phyloP scores from a whole-genome alignment of 2,329 filamentous ascomycete species.

The Rasamsonia emersonii region DNA sequence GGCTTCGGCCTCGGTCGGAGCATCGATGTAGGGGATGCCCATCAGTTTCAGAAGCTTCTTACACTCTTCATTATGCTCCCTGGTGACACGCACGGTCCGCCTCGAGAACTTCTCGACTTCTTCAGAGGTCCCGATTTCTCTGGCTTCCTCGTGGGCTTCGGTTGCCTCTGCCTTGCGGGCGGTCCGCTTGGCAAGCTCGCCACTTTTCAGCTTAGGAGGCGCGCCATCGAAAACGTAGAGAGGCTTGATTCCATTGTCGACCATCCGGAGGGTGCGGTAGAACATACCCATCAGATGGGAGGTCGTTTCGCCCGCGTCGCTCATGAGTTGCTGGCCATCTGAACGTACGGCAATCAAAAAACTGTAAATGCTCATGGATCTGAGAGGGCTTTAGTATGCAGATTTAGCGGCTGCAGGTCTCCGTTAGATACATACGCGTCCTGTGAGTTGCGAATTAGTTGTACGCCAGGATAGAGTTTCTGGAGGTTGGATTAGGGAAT shows the following conservation, averaged over 20 bases:
- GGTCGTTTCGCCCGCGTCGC: constrained; percentile 89
- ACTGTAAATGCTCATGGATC: constrained; percentile 98
- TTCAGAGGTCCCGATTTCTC: constrained; percentile 91
- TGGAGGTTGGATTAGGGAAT: neutral
- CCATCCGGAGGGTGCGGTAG: constrained; percentile 94
- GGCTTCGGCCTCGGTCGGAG: constrained; percentile 93
- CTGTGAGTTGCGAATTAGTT: too few species aligned
- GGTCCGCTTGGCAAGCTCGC: constrained; percentile 91
- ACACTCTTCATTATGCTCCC: constrained; percentile 93
- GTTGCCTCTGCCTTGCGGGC: constrained; percentile 89
- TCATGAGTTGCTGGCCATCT: constrained; percentile 92
- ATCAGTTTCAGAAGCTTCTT: constrained; percentile 85
- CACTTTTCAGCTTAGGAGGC: constrained; percentile 93
- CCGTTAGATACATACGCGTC: constrained; percentile 42
- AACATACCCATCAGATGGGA: constrained; percentile 99
- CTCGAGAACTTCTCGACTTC: constrained; percentile 98
- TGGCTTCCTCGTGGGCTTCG: constrained; percentile 86
- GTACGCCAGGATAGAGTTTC: neutral
- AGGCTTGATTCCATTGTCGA: constrained; percentile 98
- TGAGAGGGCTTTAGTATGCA: constrained; percentile 27
- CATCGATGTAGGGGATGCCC: constrained; percentile 91
- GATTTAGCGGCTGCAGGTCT: neutral
- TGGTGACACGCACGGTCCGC: constrained; percentile 86
- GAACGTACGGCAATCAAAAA: constrained; percentile 97
- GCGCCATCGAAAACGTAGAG: constrained; percentile 97